A percentile compares a stretch with the other conserved stretches of the same genome.
Conservation (phyloP, 306 rosid species). For the Pterocarpus santalinus region DNA sequence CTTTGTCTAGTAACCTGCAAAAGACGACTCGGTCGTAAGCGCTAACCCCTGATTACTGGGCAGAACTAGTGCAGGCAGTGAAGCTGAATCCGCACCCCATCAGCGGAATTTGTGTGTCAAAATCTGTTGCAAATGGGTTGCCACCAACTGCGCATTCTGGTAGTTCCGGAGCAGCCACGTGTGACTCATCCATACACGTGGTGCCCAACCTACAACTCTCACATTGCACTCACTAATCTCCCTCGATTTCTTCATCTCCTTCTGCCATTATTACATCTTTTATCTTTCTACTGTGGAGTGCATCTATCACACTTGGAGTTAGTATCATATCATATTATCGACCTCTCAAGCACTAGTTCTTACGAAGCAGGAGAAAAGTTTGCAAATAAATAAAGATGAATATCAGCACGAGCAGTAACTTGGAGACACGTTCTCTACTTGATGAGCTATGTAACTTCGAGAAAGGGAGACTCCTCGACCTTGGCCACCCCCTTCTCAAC, state of each 20-base stretch:
- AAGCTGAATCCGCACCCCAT: no score
- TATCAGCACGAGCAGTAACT: slow-evolving; percentile 42
- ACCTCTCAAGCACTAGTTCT: no score
- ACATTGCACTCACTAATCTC: background rate
- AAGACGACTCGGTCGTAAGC: no score
- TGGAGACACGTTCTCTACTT: slow-evolving; percentile 63
- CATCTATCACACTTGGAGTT: no score
- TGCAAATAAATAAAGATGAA: slow-evolving; percentile 38
- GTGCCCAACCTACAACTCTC: background rate
- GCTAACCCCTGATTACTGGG: no score
- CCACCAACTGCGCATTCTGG: slow-evolving; percentile 34
- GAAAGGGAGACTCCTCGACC: slow-evolving; percentile 65
- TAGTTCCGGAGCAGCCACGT: slow-evolving; percentile 47
- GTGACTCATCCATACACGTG: slow-evolving; percentile 51
- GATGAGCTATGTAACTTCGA: slow-evolving; percentile 69
- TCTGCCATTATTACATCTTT: background rate
- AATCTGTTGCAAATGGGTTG: slow-evolving; percentile 16
- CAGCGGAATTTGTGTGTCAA: background rate
- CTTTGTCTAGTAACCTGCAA: no score
- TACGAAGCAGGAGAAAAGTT: no score
- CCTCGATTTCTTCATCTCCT: no score
- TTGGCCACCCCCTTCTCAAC: slow-evolving; percentile 96
- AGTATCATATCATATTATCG: no score
- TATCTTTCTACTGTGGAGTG: no score
- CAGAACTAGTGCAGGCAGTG: no score